A percentile compares a stretch with the other conserved stretches of the same genome.
phyloP scores from a whole-genome alignment of 768 basidiomycete species.

The Psilocybe cyanescens region DNA sequence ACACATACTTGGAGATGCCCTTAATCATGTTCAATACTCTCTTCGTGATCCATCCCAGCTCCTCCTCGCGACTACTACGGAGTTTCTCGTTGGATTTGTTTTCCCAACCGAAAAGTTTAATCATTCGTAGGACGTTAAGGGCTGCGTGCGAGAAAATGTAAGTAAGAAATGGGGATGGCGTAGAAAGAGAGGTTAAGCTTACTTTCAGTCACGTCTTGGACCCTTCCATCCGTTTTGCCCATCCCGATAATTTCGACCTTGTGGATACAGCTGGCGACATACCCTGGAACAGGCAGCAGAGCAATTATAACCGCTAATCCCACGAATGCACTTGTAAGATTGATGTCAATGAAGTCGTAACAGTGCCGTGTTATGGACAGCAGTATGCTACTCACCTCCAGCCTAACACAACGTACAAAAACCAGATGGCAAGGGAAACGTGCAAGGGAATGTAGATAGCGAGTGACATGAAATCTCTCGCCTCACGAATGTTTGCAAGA shows the following conservation, averaged over 20 bases:
- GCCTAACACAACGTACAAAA: conserved; percentile 51
- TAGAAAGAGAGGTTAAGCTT: conserved; percentile 14
- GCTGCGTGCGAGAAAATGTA: conserved; percentile 45
- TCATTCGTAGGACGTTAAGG: conserved; percentile 63
- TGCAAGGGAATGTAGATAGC: conserved; percentile 47
- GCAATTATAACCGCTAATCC: conserved; percentile 58
- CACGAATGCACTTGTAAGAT: conserved; percentile 50
- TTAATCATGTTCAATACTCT: conserved; percentile 56
- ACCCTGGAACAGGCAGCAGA: conserved; percentile 62
- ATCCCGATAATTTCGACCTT: conserved; percentile 52
- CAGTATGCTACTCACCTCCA: conserved; percentile 42
- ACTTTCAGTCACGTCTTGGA: conserved; percentile 68
- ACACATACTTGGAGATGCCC: conserved; percentile 52
- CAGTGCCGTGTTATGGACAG: neutral
- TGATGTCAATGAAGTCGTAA: neutral
- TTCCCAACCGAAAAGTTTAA: conserved; percentile 76
- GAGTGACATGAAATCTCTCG: conserved; percentile 38
- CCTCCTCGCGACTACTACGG: conserved; percentile 62
- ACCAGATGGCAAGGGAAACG: conserved; percentile 41
- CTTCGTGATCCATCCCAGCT: conserved; percentile 59
- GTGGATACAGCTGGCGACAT: conserved; percentile 55
- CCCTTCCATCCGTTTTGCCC: conserved; percentile 60
- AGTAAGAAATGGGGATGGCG: neutral
- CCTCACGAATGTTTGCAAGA: conserved; percentile 40
- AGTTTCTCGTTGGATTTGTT: conserved; percentile 57